Conservation (phyloP, 2,329 filamentous ascomycete genomes). For the Lecanicillium sp. region DNA sequence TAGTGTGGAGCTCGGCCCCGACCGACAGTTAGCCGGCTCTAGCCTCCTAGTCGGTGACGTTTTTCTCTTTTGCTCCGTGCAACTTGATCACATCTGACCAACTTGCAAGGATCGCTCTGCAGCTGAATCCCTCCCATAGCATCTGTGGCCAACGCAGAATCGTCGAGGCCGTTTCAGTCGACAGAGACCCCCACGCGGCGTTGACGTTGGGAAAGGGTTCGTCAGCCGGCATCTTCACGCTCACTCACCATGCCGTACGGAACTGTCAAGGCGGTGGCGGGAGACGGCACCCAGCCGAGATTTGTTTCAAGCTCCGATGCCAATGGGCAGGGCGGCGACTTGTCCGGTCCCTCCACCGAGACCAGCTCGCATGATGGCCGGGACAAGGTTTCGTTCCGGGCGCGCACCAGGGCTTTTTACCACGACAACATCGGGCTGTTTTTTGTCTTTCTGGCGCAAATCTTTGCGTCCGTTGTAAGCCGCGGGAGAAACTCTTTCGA, state of each 20-base stretch:
- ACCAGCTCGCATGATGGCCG: background rate
- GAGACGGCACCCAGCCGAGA: background rate
- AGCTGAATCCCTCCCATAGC: too few species aligned
- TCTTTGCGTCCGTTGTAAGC: conserved; percentile 35
- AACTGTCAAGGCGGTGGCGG: background rate
- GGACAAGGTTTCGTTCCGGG: background rate
- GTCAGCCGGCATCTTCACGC: background rate
- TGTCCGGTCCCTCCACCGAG: too few species aligned
- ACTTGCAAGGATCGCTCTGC: too few species aligned
- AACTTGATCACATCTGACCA: too few species aligned
- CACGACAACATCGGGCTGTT: conserved; percentile 36
- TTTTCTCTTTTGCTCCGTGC: too few species aligned
- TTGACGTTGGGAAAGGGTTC: background rate
- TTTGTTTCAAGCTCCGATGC: background rate
- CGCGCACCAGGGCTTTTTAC: conserved; percentile 35
- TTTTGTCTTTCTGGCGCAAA: conserved; percentile 34
- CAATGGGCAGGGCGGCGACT: background rate
- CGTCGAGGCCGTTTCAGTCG: too few species aligned
- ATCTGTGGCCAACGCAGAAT: too few species aligned
- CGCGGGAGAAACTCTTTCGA: conserved; percentile 3
- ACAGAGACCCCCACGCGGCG: background rate
- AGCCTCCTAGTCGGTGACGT: too few species aligned
- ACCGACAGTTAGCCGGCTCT: too few species aligned
- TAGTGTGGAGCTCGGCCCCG: background rate
- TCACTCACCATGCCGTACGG: conserved; percentile 3